Conservation (phyloP, 768 basidiomycete species). For the Coprinellus micaceus region DNA sequence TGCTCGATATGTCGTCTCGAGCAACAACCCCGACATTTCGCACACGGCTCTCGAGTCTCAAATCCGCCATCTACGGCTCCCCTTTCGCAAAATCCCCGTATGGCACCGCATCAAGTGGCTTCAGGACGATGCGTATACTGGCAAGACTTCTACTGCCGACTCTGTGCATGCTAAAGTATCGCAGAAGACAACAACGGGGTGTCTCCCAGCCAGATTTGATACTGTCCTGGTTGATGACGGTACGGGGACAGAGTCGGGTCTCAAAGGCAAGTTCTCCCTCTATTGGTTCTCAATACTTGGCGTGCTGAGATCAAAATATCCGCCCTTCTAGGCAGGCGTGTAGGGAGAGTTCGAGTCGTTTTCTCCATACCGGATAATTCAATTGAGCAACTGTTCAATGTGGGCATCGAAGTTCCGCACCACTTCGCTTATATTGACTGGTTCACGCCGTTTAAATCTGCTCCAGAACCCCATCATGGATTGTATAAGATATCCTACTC, state of each 20-base stretch:
- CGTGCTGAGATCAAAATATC: no score
- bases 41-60: slow-evolving; percentile 13
- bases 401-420: not conserved
- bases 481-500: not conserved
- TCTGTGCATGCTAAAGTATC: not conserved
- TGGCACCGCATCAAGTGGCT: slow-evolving; percentile 35
- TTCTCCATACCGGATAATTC: not conserved
- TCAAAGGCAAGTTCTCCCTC: no score
- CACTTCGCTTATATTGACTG: not conserved
- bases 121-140: slow-evolving; percentile 14
- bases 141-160: not conserved
- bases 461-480: not conserved
- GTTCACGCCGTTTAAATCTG: not conserved
- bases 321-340: not conserved
- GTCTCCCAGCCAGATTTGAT: no score
- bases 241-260: no score
- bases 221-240: no score
- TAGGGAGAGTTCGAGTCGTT: not conserved
- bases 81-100: slow-evolving; percentile 24
- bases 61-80: slow-evolving; percentile 14
- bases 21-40: slow-evolving; percentile 16
- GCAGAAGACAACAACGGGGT: no score
- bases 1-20: slow-evolving; percentile 20
- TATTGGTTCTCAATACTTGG: no score
- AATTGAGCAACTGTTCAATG: not conserved